Evolutionary conservation across 257 asterid species (phyloP).

Genomic region (Galeopsis tetrahit): DNA sequence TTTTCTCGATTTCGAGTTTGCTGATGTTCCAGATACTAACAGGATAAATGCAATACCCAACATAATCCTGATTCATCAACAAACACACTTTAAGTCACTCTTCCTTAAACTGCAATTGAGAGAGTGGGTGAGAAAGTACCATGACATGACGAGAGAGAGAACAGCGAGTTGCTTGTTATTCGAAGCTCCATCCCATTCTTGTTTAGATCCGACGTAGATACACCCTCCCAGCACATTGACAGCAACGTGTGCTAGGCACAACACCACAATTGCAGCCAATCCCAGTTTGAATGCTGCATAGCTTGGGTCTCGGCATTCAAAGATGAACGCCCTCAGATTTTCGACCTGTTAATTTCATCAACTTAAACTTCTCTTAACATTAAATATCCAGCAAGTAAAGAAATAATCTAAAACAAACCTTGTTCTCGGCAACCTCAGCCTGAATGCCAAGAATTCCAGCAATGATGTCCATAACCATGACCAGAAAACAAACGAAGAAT

Average conservation of each 20-base stretch:
- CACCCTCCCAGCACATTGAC: constrained; percentile 67
- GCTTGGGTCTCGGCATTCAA: constrained; percentile 87
- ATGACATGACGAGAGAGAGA: constrained; percentile 70
- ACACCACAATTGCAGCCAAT: constrained; percentile 62
- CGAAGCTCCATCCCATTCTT: constrained; percentile 69
- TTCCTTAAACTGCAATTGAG: neutral
- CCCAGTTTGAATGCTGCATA: constrained; percentile 80
- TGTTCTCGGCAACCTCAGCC: constrained; percentile 61
- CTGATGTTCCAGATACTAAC: constrained; percentile 56
- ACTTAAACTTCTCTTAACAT: neutral
- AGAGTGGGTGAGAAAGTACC: constrained; percentile 47
- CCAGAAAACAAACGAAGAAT: constrained; percentile 43
- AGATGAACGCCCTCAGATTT: constrained; percentile 56
- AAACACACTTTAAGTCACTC: neutral
- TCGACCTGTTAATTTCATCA: constrained; percentile 44
- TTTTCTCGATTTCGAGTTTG: constrained; percentile 55
- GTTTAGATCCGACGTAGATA: constrained; percentile 63
- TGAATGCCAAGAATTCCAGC: constrained; percentile 69
- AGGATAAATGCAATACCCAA: constrained; percentile 55
- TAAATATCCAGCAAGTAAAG: neutral
- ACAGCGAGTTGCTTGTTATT: constrained; percentile 74
- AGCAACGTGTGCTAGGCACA: constrained; percentile 62
- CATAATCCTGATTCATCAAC: constrained; percentile 44
- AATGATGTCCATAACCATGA: constrained; percentile 50
- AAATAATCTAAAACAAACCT: constrained; percentile 40